These are phyloP conservation scores for Populus tomentosa DNA, from an alignment of 441 rosid genomes.

Conservation along the genomic window DNA sequence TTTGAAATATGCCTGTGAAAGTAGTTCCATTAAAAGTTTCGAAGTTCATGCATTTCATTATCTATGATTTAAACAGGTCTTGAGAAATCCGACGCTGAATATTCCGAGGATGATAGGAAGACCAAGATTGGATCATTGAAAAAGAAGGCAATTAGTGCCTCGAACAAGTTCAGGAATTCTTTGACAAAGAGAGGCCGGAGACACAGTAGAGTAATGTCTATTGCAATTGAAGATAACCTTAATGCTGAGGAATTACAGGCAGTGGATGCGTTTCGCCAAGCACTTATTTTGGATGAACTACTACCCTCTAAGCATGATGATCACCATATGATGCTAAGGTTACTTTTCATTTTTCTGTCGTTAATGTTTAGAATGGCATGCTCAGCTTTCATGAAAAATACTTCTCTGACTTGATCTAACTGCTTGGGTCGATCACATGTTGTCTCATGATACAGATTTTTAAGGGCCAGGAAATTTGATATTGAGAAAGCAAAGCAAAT, in stretches of 20 bases:
- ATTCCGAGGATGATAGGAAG: slow-evolving; percentile 49
- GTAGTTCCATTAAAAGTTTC: neutral
- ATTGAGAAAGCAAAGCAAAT: slow-evolving; percentile 74
- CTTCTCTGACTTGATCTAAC: neutral
- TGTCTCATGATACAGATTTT: slow-evolving; percentile 38
- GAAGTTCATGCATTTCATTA: neutral
- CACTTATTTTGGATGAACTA: slow-evolving; percentile 61
- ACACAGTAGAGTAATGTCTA: slow-evolving; percentile 62
- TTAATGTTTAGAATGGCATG: neutral
- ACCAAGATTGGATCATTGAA: slow-evolving; percentile 50
- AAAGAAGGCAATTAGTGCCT: slow-evolving; percentile 58
- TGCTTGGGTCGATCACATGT: neutral
- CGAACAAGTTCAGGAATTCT: slow-evolving; percentile 70
- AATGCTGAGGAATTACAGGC: slow-evolving; percentile 64
- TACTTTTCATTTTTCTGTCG: neutral
- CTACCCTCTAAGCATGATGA: slow-evolving; percentile 73
- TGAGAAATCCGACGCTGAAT: slow-evolving; percentile 25
- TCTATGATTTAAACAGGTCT: slow-evolving; percentile 31
- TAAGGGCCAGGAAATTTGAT: slow-evolving; percentile 86
- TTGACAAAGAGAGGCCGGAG: slow-evolving; percentile 54
- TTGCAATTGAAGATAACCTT: slow-evolving; percentile 57
- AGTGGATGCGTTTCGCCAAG: no score
- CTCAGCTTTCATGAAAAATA: neutral
- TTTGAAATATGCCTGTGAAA: neutral
- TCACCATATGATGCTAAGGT: slow-evolving; percentile 80